A percentile compares a stretch with the other conserved stretches of the same genome.
phyloP scores from a whole-genome alignment of 495 filamentous ascomycete species.

The Terfezia claveryi region DNA sequence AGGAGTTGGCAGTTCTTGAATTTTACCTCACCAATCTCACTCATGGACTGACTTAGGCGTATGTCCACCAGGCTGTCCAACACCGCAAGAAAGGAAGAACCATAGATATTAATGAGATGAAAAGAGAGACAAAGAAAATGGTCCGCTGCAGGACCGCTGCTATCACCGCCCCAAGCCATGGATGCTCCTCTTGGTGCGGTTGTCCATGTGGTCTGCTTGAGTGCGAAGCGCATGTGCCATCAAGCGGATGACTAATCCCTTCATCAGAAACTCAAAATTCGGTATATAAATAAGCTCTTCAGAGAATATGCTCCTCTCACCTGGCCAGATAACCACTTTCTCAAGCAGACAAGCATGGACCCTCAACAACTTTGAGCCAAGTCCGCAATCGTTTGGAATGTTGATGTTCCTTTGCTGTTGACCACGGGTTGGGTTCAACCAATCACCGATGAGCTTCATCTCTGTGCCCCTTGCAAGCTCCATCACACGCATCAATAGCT shows the following conservation, averaged over 20 bases:
- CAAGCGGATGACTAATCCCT: constrained; percentile 47
- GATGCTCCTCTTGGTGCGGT: constrained; percentile 4
- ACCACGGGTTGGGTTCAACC: constrained; percentile 32
- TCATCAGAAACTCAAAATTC: not conserved
- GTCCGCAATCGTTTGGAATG: constrained; percentile 11
- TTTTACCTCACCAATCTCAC: too few species aligned
- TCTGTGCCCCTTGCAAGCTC: constrained; percentile 61
- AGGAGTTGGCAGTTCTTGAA: too few species aligned
- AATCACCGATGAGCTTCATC: constrained; percentile 45
- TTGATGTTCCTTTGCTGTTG: constrained; percentile 27
- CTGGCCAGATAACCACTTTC: constrained; percentile 77
- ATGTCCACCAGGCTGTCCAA: too few species aligned
- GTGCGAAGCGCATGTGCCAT: constrained; percentile 73
- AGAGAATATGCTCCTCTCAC: constrained; percentile 28
- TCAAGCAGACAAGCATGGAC: constrained; percentile 80
- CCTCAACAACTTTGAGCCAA: constrained; percentile 49
- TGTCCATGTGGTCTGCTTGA: constrained; percentile 61
- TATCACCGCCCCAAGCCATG: not conserved
- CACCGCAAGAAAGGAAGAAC: too few species aligned
- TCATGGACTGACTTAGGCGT: too few species aligned
- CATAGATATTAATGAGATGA: too few species aligned
- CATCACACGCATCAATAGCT: constrained; percentile 64
- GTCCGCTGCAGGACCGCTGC: not conserved
- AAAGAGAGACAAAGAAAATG: too few species aligned
- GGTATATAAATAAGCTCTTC: not conserved